Evolutionary conservation across 768 basidiomycete species (phyloP).

Genomic region (Gloeopeniophorella convolvens): DNA sequence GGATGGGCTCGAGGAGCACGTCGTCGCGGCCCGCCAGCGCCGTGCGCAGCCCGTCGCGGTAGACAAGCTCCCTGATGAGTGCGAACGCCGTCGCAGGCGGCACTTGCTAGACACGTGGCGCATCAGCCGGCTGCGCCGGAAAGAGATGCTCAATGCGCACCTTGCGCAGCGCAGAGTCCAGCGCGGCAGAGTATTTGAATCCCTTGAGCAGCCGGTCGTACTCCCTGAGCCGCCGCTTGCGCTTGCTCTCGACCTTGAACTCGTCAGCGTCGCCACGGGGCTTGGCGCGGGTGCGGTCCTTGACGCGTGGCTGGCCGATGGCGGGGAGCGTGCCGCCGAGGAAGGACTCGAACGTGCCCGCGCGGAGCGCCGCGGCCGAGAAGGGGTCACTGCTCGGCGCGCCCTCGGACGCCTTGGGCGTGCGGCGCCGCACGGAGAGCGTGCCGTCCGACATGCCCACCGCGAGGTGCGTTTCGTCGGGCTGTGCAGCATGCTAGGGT

Average conservation of each 20-base stretch:
- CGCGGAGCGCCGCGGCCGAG: conserved; percentile 36
- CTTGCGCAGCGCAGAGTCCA: conserved; percentile 87
- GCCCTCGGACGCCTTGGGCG: conserved; percentile 62
- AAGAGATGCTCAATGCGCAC: conserved; percentile 35
- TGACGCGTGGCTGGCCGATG: conserved; percentile 51
- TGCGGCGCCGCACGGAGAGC: conserved; percentile 89
- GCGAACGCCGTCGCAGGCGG: conserved; percentile 84
- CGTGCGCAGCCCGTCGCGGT: conserved; percentile 80
- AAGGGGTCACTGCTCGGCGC: conserved; percentile 30
- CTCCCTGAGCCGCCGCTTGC: conserved; percentile 66
- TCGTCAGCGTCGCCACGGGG: conserved; percentile 63
- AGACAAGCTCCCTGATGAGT: conserved; percentile 86
- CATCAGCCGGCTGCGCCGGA: background rate
- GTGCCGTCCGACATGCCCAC: conserved; percentile 99
- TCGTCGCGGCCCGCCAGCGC: conserved; percentile 91
- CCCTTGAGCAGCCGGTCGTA: conserved; percentile 87
- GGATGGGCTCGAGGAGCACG: conserved; percentile 83
- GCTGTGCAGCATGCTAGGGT: conserved; percentile 50
- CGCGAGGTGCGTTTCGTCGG: conserved; percentile 93
- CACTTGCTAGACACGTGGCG: conserved; percentile 48
- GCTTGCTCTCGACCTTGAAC: conserved; percentile 66
- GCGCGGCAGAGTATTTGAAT: conserved; percentile 91
- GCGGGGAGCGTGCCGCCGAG: conserved; percentile 46
- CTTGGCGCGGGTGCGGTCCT: conserved; percentile 42
- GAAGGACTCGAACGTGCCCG: conserved; percentile 64